phyloP scores from a whole-genome alignment of 2,329 filamentous ascomycete genomes.

The Phialophora macrospora region DNA sequence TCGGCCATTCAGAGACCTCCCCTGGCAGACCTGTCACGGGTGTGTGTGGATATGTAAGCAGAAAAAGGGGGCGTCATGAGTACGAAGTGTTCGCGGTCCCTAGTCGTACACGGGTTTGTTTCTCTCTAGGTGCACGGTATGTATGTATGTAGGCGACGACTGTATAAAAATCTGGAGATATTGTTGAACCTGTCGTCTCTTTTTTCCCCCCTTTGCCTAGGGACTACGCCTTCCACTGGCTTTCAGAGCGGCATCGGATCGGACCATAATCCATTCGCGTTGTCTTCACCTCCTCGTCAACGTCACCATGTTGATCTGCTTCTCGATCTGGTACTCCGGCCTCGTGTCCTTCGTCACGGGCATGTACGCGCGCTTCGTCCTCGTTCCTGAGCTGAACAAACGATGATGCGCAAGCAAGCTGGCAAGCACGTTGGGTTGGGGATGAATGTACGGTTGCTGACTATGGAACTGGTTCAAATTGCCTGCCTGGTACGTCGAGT shows the following conservation, averaged over 20 bases:
- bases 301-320: constrained; percentile 5
- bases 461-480: background rate
- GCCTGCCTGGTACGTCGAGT: background rate
- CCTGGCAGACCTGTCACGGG: too few species aligned
- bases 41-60: background rate
- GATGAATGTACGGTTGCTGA: background rate
- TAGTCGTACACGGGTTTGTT: too few species aligned
- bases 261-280: background rate
- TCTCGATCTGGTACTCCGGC: constrained; percentile 8
- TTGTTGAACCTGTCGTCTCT: too few species aligned
- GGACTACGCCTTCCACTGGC: background rate
- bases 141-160: too few species aligned
- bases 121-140: too few species aligned
- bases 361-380: constrained; percentile 3
- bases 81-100: too few species aligned
- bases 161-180: too few species aligned
- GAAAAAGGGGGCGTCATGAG: constrained; percentile 2
- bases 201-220: too few species aligned
- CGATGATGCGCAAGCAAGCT: background rate
- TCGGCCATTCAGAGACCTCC: too few species aligned
- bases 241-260: background rate
- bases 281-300: background rate
- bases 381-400: constrained; percentile 2
- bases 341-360: constrained; percentile 10
- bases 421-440: background rate